Evolutionary conservation across 2,329 filamentous ascomycete genomes (phyloP).

Genomic region (Aspergillus tubingensis): DNA sequence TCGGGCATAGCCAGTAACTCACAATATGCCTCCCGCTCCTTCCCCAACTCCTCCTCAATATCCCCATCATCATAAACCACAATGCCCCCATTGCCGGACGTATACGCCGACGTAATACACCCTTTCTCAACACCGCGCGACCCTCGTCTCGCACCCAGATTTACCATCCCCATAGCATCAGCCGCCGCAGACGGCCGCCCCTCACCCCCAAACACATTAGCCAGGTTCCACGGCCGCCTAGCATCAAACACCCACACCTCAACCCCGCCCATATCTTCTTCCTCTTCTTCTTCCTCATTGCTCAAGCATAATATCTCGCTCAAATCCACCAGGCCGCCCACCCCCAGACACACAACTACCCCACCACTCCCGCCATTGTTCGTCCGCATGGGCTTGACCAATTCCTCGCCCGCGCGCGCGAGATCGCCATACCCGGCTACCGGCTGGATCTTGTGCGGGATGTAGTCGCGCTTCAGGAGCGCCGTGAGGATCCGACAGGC

Average conservation of each 20-base stretch:
- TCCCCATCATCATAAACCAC: constrained; percentile 96
- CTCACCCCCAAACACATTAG: constrained; percentile 84
- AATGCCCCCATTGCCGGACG: constrained; percentile 79
- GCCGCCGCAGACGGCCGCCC: constrained; percentile 46
- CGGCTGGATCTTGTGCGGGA: constrained; percentile 95
- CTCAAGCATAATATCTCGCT: constrained; percentile 77
- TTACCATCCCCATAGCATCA: constrained; percentile 51
- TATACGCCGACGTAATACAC: constrained; percentile 70
- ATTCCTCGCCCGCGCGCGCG: constrained; percentile 72
- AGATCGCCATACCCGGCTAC: constrained; percentile 91
- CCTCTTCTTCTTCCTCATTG: constrained; percentile 59
- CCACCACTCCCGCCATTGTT: constrained; percentile 81
- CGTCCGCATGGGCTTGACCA: constrained; percentile 84
- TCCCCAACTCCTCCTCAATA: constrained; percentile 76
- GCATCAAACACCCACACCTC: constrained; percentile 95
- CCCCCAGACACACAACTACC: constrained; percentile 86
- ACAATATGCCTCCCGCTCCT: constrained; percentile 79
- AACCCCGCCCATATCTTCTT: constrained; percentile 71
- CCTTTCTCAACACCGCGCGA: constrained; percentile 71
- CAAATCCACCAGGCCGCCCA: constrained; percentile 88
- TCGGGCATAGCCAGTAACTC: constrained; percentile 90
- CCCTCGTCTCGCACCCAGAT: constrained; percentile 47
- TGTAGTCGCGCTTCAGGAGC: constrained; percentile 95
- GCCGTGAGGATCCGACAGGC: constrained; percentile 91
- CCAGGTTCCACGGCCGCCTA: constrained; percentile 89